Evolutionary conservation across 1,284 basidiomycete genomes (phyloP).

Genomic region (Boletellus deceptivus): DNA sequence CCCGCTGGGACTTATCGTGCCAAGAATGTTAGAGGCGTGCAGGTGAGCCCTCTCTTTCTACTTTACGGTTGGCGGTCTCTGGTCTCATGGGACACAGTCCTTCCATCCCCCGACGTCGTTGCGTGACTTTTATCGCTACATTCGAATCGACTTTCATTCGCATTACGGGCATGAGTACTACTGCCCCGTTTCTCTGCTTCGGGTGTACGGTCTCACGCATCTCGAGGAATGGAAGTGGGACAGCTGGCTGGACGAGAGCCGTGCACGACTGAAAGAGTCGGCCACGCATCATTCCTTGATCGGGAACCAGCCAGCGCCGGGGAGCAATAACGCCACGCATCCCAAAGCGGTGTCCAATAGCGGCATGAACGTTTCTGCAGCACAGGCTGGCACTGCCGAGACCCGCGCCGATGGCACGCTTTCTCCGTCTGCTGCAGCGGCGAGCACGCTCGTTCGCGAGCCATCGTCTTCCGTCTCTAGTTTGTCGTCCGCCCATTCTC

Average conservation of each 20-base stretch:
- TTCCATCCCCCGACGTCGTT: slow-evolving; percentile 72
- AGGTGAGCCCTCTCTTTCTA: slow-evolving; percentile 50
- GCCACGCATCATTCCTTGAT: slow-evolving; percentile 5
- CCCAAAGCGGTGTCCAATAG: slow-evolving; percentile 4
- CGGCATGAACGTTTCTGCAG: slow-evolving; percentile 6
- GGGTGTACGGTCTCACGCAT: slow-evolving; percentile 95
- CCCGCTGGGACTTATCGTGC: slow-evolving; percentile 78
- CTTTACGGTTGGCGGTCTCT: neutral
- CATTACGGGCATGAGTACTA: slow-evolving; percentile 97
- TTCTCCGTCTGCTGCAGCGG: neutral
- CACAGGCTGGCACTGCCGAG: neutral
- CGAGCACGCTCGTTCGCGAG: neutral
- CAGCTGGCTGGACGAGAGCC: slow-evolving; percentile 65
- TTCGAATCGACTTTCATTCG: slow-evolving; percentile 92
- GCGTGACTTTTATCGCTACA: slow-evolving; percentile 86
- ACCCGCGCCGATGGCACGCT: neutral
- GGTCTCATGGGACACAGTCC: slow-evolving; percentile 45
- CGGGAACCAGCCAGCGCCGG: neutral
- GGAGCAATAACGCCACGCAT: neutral
- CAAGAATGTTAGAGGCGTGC: slow-evolving; percentile 89
- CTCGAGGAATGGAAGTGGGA: slow-evolving; percentile 96
- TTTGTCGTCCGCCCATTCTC: neutral
- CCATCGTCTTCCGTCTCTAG: neutral
- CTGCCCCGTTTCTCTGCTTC: slow-evolving; percentile 90
- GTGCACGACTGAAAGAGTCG: slow-evolving; percentile 37